phyloP scores from a whole-genome alignment of 2,329 filamentous ascomycete species.

The Ambrosiella cleistominuta region DNA sequence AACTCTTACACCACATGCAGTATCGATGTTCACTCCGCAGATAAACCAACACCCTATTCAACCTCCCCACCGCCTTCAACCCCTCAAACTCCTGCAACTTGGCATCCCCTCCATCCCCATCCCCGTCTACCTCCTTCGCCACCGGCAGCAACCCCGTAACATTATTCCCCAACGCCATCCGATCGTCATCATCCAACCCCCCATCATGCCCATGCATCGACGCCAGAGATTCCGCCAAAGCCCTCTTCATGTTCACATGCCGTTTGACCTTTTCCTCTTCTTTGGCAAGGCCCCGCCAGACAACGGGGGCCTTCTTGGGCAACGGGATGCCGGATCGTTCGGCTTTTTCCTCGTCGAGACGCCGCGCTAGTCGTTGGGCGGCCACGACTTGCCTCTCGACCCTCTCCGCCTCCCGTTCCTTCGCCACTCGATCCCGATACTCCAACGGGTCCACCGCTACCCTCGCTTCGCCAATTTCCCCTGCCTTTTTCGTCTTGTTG shows the following conservation, averaged over 20 bases:
- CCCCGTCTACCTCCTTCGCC: slow-evolving; percentile 55
- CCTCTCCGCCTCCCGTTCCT: slow-evolving; percentile 50
- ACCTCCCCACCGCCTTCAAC: slow-evolving; percentile 45
- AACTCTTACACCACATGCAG: slow-evolving; percentile 92
- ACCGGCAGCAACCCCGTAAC: slow-evolving; percentile 38
- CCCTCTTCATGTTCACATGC: slow-evolving; percentile 45
- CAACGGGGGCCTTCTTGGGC: slow-evolving; percentile 40
- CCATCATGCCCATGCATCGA: slow-evolving; percentile 22
- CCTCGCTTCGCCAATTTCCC: slow-evolving; percentile 46
- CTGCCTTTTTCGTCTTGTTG: slow-evolving; percentile 33
- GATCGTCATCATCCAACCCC: slow-evolving; percentile 46
- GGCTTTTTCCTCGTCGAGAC: slow-evolving; percentile 43
- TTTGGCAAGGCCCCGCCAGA: slow-evolving; percentile 62
- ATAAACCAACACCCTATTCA: slow-evolving; percentile 49
- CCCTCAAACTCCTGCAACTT: slow-evolving; percentile 68
- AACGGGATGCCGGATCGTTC: neutral
- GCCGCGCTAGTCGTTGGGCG: slow-evolving; percentile 69
- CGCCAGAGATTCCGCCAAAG: slow-evolving; percentile 47
- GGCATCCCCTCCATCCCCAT: slow-evolving; percentile 58
- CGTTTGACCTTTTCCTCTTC: slow-evolving; percentile 52
- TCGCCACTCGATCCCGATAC: slow-evolving; percentile 54
- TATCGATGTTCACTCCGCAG: slow-evolving; percentile 58
- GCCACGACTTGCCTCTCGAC: slow-evolving; percentile 53
- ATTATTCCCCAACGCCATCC: slow-evolving; percentile 45
- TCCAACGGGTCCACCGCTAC: slow-evolving; percentile 38